A percentile compares a stretch with the other conserved stretches of the same genome.
Conservation (phyloP, 805 yeast species). For the Yamadazyma phyllophila region DNA sequence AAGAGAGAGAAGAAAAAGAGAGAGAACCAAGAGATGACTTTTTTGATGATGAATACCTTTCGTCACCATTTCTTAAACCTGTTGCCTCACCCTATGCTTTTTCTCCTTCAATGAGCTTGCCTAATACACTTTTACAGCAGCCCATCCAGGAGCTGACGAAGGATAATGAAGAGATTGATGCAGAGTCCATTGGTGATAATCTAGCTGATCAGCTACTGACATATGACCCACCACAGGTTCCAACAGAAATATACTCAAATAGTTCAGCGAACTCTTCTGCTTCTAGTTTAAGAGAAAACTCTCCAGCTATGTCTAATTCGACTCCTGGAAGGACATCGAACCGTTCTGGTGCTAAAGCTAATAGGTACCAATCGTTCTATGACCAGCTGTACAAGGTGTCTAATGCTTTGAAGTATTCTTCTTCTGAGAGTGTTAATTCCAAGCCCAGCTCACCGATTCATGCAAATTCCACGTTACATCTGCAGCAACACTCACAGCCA, state of each 20-base stretch:
- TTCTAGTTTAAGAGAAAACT: slow-evolving; percentile 24
- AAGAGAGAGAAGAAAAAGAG: slow-evolving; percentile 1
- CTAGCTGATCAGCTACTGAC: not conserved
- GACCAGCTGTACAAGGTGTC: slow-evolving; percentile 44
- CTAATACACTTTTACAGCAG: slow-evolving; percentile 24
- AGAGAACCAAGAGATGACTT: slow-evolving; percentile 18
- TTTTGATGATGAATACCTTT: slow-evolving; percentile 27
- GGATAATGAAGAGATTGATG: slow-evolving; percentile 15
- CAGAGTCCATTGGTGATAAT: slow-evolving; percentile 21
- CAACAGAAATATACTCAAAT: slow-evolving; percentile 22
- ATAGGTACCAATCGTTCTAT: slow-evolving; percentile 47
- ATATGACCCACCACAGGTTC: slow-evolving; percentile 24
- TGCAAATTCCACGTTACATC: slow-evolving; percentile 2
- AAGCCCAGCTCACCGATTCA: slow-evolving; percentile 18
- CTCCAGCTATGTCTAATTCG: slow-evolving; percentile 5
- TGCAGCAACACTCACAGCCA: not conserved
- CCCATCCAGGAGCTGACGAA: slow-evolving; percentile 28
- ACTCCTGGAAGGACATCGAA: slow-evolving; percentile 23
- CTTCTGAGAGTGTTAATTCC: slow-evolving; percentile 24
- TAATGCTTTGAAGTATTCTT: slow-evolving; percentile 38
- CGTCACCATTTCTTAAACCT: slow-evolving; percentile 30
- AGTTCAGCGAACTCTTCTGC: slow-evolving; percentile 34
- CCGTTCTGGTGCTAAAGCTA: slow-evolving; percentile 42
- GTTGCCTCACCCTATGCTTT: slow-evolving; percentile 10
- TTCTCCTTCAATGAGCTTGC: slow-evolving; percentile 17